These are phyloP conservation scores for Saturnispora ahearnii DNA, from an alignment of 805 yeast species.

Conservation along the genomic window DNA sequence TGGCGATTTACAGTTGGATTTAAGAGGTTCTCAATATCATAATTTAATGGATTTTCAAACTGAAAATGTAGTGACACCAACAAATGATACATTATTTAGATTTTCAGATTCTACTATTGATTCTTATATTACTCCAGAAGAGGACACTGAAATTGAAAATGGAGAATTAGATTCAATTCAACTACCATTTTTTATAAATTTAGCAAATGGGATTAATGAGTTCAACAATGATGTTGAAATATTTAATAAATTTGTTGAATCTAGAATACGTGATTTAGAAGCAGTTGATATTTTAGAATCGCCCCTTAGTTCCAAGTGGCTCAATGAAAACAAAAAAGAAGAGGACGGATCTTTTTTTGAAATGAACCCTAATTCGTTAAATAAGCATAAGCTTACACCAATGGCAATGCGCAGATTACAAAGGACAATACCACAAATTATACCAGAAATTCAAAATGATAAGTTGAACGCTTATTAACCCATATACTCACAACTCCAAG, in stretches of 20 bases:
- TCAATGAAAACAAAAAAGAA: background rate
- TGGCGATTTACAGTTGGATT: background rate
- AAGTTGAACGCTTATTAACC: background rate
- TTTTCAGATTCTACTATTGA: background rate
- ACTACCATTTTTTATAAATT: slow-evolving; percentile 2
- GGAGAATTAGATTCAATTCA: background rate
- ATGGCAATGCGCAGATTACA: background rate
- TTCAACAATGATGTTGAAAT: slow-evolving; percentile 3
- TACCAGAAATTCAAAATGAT: background rate
- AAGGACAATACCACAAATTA: background rate
- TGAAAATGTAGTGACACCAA: background rate
- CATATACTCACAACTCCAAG: background rate
- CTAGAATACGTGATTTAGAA: background rate
- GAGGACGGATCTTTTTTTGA: background rate
- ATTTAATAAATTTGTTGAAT: background rate
- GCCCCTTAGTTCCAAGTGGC: background rate
- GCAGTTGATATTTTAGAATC: background rate
- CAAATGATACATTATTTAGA: background rate
- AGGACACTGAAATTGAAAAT: background rate
- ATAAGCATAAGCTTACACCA: background rate
- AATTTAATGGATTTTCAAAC: background rate
- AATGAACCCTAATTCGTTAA: background rate
- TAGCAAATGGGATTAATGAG: slow-evolving; percentile 11
- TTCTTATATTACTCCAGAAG: background rate
- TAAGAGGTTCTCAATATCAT: background rate